Conservation (phyloP, 495 filamentous ascomycete species). For the Podospora pseudoanserina region DNA sequence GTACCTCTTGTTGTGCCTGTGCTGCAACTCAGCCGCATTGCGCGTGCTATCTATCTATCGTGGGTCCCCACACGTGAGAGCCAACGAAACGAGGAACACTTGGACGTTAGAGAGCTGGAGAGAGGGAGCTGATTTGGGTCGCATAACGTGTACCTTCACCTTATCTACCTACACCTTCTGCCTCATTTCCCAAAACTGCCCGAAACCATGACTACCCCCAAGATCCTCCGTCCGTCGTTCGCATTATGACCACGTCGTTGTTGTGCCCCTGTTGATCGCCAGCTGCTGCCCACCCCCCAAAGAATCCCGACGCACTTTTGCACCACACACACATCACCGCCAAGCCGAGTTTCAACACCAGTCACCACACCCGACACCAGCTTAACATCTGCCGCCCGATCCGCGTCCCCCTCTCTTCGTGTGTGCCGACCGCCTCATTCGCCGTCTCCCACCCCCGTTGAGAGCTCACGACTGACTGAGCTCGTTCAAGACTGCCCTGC, state of each 20-base stretch:
- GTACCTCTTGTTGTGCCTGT: not conserved
- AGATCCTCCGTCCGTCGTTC: constrained; percentile 17
- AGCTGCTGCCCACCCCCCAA: not conserved
- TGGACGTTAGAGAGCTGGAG: not conserved
- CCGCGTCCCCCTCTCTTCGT: not conserved
- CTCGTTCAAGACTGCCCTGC: constrained; percentile 7
- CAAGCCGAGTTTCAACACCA: constrained; percentile 10
- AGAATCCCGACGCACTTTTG: constrained; percentile 5
- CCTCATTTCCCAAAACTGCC: constrained; percentile 13
- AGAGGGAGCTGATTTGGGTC: constrained; percentile 14
- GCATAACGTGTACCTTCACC: constrained; percentile 13
- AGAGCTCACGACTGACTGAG: constrained; percentile 9
- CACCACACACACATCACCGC: constrained; percentile 7
- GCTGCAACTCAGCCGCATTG: not conserved
- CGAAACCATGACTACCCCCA: constrained; percentile 27
- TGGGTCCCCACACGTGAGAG: not conserved
- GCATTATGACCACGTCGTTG: constrained; percentile 29
- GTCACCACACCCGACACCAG: not conserved
- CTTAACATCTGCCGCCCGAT: not conserved
- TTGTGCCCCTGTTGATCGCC: constrained; percentile 28
- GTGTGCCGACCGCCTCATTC: not conserved
- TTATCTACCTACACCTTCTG: constrained; percentile 19
- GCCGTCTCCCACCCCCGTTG: constrained; percentile 3
- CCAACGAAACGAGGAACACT: constrained; percentile 4
- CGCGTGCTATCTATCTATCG: not conserved